These are phyloP conservation scores for Geoglossum glabrum DNA, from an alignment of 495 filamentous ascomycete genomes.

Conservation along the genomic window DNA sequence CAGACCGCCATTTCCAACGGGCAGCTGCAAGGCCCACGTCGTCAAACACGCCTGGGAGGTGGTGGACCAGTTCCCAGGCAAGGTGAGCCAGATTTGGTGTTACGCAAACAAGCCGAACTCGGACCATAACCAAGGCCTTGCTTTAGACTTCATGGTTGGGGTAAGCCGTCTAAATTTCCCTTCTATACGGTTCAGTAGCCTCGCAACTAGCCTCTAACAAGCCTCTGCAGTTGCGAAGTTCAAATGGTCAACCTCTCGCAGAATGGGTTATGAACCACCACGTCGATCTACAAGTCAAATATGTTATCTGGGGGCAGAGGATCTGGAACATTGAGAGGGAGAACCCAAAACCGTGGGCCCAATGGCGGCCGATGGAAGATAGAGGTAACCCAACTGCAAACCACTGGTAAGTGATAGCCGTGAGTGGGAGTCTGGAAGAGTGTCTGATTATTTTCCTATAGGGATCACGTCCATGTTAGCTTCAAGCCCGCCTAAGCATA, in stretches of 20 bases:
- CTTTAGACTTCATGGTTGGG: background rate
- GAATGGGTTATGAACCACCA: conserved; percentile 28
- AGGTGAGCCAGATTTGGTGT: conserved; percentile 18
- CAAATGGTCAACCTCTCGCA: conserved; percentile 18
- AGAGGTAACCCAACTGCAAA: conserved; percentile 19
- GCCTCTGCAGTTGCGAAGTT: conserved; percentile 6
- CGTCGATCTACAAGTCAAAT: conserved; percentile 20
- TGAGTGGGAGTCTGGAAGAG: too few species aligned
- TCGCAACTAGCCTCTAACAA: background rate
- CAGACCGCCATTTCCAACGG: background rate
- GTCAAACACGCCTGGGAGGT: conserved; percentile 17
- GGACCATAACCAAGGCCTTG: conserved; percentile 24
- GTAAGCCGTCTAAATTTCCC: background rate
- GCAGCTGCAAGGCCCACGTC: conserved; percentile 12
- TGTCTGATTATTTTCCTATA: too few species aligned
- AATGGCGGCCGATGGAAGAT: conserved; percentile 24
- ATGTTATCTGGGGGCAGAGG: conserved; percentile 28
- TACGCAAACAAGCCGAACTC: conserved; percentile 15
- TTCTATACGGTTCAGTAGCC: background rate
- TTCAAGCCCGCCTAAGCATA: too few species aligned
- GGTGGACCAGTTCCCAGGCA: conserved; percentile 18
- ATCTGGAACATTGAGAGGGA: conserved; percentile 23
- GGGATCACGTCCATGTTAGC: too few species aligned
- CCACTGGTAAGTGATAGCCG: conserved; percentile 24
- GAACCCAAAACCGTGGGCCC: conserved; percentile 16